Evolutionary conservation across 495 filamentous ascomycete genomes (phyloP).

Genomic region (Trypethelium eluteriae): DNA sequence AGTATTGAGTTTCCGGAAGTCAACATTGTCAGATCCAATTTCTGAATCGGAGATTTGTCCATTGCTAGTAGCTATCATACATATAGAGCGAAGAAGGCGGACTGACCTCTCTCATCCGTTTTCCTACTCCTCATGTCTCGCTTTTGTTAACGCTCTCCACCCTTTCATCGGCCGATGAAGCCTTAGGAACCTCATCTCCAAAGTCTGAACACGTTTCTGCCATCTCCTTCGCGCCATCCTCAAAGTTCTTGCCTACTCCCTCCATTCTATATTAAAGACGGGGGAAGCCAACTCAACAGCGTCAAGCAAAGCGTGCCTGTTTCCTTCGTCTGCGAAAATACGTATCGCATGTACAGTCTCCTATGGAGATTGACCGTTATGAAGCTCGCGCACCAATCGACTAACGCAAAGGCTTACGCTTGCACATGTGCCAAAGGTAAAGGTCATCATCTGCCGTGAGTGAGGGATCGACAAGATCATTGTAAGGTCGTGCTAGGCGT

Average conservation of each 20-base stretch:
- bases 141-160: constrained; percentile 9
- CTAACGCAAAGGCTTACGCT: background rate
- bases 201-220: constrained; percentile 6
- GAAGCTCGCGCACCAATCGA: background rate
- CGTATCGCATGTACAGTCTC: background rate
- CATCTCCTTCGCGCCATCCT: background rate
- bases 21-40: constrained; percentile 6
- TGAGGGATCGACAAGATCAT: background rate
- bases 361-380: background rate
- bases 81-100: constrained; percentile 8
- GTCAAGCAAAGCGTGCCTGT: background rate
- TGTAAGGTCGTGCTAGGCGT: background rate
- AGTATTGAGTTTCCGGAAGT: constrained; percentile 12
- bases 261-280: too few species aligned
- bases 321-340: background rate
- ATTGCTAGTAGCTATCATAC: constrained; percentile 5
- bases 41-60: background rate
- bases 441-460: background rate
- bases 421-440: background rate
- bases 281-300: background rate
- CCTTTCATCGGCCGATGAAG: background rate
- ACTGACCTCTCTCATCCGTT: background rate
- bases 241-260: background rate
- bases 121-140: constrained; percentile 1
- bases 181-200: constrained; percentile 4